Percentiles rank a stretch among this genome's conserved stretches.
phyloP scores from a whole-genome alignment of 441 rosid species.

The Syzygium syzygioides region DNA sequence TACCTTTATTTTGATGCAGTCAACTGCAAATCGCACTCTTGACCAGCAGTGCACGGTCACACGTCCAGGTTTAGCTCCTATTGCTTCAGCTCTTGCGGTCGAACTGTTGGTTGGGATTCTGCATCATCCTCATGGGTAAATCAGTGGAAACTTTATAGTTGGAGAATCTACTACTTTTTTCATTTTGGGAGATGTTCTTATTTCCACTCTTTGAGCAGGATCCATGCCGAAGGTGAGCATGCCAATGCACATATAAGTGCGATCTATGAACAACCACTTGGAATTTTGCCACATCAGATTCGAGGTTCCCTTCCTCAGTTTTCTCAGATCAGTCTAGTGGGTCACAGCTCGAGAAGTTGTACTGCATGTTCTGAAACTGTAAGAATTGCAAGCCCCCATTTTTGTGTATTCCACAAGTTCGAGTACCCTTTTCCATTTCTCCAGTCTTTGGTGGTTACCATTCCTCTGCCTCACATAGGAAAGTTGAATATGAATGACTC shows the following conservation, averaged over 20 bases:
- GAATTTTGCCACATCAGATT: conserved; percentile 90
- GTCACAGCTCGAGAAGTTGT: conserved; percentile 80
- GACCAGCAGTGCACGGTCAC: conserved; percentile 99
- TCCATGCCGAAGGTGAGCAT: conserved; percentile 57
- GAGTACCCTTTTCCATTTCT: neutral
- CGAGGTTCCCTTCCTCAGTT: conserved; percentile 82
- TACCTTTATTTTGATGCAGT: conserved; percentile 34
- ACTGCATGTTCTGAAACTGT: conserved; percentile 86
- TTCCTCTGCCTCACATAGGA: neutral
- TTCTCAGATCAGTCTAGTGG: conserved; percentile 76
- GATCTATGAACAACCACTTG: conserved; percentile 62
- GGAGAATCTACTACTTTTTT: neutral
- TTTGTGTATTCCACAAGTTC: neutral
- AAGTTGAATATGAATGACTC: neutral
- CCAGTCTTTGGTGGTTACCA: neutral
- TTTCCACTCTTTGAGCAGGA: conserved; percentile 34
- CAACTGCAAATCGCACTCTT: conserved; percentile 85
- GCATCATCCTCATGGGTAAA: conserved; percentile 86
- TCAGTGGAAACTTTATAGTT: neutral
- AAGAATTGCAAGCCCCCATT: conserved; percentile 14
- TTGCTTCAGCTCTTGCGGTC: conserved; percentile 86
- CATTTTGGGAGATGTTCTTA: neutral
- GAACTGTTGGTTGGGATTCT: conserved; percentile 78
- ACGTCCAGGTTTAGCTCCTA: conserved; percentile 95
- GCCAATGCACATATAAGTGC: conserved; percentile 33